Evolutionary conservation across 768 basidiomycete species (phyloP).

Genomic region (Collybiopsis luxurians): DNA sequence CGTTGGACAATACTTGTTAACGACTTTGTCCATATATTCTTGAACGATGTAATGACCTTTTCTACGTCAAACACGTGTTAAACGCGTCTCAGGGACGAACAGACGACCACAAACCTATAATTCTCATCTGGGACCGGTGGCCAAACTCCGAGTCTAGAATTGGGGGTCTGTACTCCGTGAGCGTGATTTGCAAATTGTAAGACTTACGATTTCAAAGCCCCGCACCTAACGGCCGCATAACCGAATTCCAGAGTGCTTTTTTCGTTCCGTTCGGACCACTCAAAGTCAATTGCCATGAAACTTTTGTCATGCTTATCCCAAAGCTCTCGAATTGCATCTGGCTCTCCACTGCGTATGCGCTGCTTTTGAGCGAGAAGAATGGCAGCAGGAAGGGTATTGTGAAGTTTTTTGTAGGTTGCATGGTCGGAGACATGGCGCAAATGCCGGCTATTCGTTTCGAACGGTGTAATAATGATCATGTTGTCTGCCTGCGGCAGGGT

Average conservation of each 20-base stretch:
- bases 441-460: constrained; percentile 66
- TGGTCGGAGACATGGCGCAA: constrained; percentile 71
- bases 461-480: constrained; percentile 63
- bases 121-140: constrained; percentile 74
- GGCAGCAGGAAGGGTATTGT: constrained; percentile 69
- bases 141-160: constrained; percentile 62
- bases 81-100: constrained; percentile 9
- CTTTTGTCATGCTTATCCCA: constrained; percentile 74
- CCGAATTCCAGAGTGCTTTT: constrained; percentile 76
- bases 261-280: constrained; percentile 71
- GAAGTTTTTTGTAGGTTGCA: constrained; percentile 63
- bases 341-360: constrained; percentile 66
- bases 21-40: constrained; percentile 64
- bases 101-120: constrained; percentile 53
- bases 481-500: constrained; percentile 71
- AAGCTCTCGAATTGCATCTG: constrained; percentile 57
- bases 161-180: neutral
- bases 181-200: neutral
- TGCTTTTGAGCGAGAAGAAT: constrained; percentile 61
- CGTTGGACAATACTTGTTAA: constrained; percentile 62
- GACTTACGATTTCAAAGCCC: constrained; percentile 66
- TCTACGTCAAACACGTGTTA: constrained; percentile 22
- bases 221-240: constrained; percentile 76
- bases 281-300: constrained; percentile 73
- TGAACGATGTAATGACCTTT: constrained; percentile 73